Base-by-base conservation (phyloP, 108 stramenopile species). In the Nitzschia palea region DNA sequence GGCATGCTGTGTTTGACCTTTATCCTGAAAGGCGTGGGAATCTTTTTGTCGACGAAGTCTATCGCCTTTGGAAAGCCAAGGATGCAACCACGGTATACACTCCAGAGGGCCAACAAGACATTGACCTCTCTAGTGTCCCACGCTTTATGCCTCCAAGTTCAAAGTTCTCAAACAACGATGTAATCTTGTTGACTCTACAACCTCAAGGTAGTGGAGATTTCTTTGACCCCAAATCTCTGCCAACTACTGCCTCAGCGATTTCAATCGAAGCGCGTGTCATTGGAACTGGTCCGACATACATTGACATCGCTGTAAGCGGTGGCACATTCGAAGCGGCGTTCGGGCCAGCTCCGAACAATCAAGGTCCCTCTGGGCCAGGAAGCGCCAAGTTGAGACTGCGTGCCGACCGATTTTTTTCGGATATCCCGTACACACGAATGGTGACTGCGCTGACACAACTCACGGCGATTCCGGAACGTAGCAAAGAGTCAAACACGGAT, bases 391-490 rank as follows among this genome's bases (percentile, higher is more conserved):
- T 87, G 71, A 78, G 91, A 27, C 67, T 93, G 0, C 70, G 91
- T 9, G 79, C 78, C 56, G 91, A 93, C 76, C 82, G 87, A 25
- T 93, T 87, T 74, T 90, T 93, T 68, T 88, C 86, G 12, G 76
- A 86, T 77, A 73, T 93, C n/a, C 92, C 92, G 12, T 93, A 87
- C 65, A 65, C 81, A 20, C 63, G 92, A 52, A 93, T 93, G 92
- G 89, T 90, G 34, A 71, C 78, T 26, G 92, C 92, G 12, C 36
- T 93, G 57, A 81, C 86, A 1, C 81, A 85, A 51, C 26, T 90
- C 15, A 84, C 92, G 9, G 51, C 72, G 36, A 73, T 89, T 58
- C 85, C 81, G 4, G 73, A 82, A 40, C 67, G 71, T 9, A 75
- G 45, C 20, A 70, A 74, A 31, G 31, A 68, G 23, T 45, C 55